Percentiles rank a stretch among this genome's conserved stretches.
These are phyloP conservation scores for Colletotrichum horii DNA, from an alignment of 2,329 filamentous ascomycete species.

Conservation along the genomic window DNA sequence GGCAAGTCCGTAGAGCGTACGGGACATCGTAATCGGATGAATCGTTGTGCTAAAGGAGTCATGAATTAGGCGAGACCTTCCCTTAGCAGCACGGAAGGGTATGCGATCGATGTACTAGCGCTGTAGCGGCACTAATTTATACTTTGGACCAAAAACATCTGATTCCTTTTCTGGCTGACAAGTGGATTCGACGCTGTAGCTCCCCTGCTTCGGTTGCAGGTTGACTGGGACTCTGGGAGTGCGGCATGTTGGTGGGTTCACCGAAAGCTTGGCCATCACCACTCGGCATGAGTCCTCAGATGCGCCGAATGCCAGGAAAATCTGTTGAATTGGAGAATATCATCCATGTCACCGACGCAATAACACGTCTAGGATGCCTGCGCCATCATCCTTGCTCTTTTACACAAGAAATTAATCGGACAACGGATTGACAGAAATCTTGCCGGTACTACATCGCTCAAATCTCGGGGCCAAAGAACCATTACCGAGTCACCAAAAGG, in stretches of 20 bases:
- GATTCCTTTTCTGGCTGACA: not conserved
- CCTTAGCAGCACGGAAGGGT: not conserved
- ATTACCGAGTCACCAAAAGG: too few species aligned
- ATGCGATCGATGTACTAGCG: accelerated
- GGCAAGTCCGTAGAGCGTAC: not conserved
- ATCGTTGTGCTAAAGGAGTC: too few species aligned
- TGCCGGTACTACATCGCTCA: too few species aligned
- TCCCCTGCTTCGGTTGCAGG: too few species aligned
- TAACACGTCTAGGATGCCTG: not conserved
- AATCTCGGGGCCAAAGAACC: too few species aligned
- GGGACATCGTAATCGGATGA: too few species aligned
- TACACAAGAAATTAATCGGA: not conserved
- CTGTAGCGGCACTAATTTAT: not conserved
- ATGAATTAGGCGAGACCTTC: not conserved
- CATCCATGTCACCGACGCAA: not conserved
- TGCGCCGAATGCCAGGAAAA: not conserved
- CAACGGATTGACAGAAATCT: not conserved
- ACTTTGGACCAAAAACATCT: not conserved
- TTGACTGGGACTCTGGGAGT: not conserved
- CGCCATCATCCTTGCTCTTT: not conserved
- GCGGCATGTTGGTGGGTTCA: not conserved
- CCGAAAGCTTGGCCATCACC: not conserved
- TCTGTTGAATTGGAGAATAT: accelerated
- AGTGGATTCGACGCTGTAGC: not conserved
- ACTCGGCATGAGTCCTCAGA: not conserved